Conservation (phyloP, 1,139 yeast genomes). For the Blastobotrys illinoisensis region DNA sequence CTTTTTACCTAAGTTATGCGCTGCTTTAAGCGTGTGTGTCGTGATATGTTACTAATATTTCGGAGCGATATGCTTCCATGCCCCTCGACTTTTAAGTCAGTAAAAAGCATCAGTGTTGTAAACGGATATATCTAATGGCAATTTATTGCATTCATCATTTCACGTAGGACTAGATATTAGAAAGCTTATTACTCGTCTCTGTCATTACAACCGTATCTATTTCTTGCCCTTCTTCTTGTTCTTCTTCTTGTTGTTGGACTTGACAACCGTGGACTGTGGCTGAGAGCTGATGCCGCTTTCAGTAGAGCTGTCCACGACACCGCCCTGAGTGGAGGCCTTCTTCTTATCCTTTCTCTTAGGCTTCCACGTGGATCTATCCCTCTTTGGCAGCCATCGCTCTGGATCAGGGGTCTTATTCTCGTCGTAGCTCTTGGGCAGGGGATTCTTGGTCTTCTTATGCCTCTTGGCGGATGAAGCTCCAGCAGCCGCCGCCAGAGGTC, state of each 20-base stretch:
- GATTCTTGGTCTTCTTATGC: conserved; percentile 35
- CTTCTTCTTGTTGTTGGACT: conserved; percentile 41
- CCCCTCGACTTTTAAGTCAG: neutral
- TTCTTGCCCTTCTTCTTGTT: conserved; percentile 45
- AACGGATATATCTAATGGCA: neutral
- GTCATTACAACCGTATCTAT: conserved; percentile 12
- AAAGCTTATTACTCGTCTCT: neutral
- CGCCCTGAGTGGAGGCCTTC: conserved; percentile 55
- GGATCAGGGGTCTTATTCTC: conserved; percentile 42
- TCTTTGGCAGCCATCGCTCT: conserved; percentile 89
- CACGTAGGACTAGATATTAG: no score
- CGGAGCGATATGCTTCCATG: neutral
- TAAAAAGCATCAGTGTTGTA: neutral
- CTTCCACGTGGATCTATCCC: conserved; percentile 76
- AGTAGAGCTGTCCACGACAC: conserved; percentile 51
- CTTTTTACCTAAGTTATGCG: conserved; percentile 57
- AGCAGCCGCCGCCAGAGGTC: conserved; percentile 14
- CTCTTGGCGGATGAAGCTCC: conserved; percentile 27
- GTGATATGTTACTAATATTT: conserved; percentile 1
- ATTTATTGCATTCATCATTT: neutral
- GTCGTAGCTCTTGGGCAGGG: conserved; percentile 41
- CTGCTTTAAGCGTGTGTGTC: neutral
- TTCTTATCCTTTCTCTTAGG: conserved; percentile 54
- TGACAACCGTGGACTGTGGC: conserved; percentile 20
- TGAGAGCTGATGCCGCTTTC: conserved; percentile 37